Base-by-base conservation (phyloP, 768 basidiomycete species). In the Phanerochaete sordida region DNA sequence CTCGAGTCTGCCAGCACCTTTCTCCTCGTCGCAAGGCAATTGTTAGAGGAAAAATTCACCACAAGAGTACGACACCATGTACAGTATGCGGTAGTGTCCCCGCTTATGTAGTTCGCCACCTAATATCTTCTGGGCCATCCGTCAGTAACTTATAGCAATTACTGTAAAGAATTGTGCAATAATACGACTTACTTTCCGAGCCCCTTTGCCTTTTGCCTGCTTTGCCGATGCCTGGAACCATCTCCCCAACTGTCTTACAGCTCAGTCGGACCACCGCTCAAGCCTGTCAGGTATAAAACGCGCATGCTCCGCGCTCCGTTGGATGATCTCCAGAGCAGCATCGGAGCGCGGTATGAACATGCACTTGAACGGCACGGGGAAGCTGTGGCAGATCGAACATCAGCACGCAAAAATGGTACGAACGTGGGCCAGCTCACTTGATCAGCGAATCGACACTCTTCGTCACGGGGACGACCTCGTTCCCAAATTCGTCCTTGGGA, bases 321-420 rank as follows among this genome's bases (percentile, higher is more conserved):
- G 51, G 24, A 53, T 53, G 30, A 53, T 9, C 51, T 53, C 51
- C 8, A 39, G 23, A 15, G 11, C n/a, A 3, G 19, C 9, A 13
- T 33, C 60, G 19, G 60, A 62, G 33, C 81, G 78, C 44, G 81
- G 78, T 50, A 67, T 74, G 54, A 83, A 79, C 44, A 66, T 65
- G 61, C 79, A 82, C 39, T 62, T 69, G 68, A 82, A 82, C 51
- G 78, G 78, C 64, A 77, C 77, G 46, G 81, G 80, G 70, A 82
- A 79, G 53, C 82, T 83, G 47, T 27, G 26, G 11, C 6, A 11
- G 5, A 24, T 27, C 27, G 24, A 19, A 23, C 16, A 8, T 21
- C 16, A 23, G 23, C 21, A 27, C 5, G 19, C 48, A 26, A 9
- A 8, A 15, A 28, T 24, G 44, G n/a, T n/a, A 24, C 15, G 16